Percentiles rank a stretch among this genome's conserved stretches.
Conservation (phyloP, 2,329 filamentous ascomycete genomes). For the Talaromyces sp. region DNA sequence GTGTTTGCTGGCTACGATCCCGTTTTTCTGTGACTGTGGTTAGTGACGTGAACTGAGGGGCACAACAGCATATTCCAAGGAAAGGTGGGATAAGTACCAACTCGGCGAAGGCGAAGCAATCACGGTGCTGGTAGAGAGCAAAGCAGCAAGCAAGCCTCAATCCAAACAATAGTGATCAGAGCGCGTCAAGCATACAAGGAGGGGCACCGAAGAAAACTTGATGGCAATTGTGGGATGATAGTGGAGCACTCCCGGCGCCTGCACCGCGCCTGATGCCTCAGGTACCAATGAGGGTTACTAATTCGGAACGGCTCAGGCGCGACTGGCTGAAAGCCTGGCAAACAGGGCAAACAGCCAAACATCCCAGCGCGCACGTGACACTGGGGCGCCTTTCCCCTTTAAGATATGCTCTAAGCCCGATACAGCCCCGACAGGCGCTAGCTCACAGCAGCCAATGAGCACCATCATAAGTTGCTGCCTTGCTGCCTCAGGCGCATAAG, state of each 20-base stretch:
- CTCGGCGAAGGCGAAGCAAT: background rate
- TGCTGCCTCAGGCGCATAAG: constrained; percentile 19
- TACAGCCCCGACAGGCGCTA: background rate
- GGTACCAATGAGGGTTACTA: constrained; percentile 1
- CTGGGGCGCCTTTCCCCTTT: background rate
- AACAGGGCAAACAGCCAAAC: background rate
- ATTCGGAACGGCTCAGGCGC: background rate
- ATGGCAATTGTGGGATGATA: constrained; percentile 12
- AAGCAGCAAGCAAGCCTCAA: background rate
- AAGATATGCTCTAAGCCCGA: background rate
- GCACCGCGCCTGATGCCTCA: constrained; percentile 4
- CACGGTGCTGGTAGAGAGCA: background rate
- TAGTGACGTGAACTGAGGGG: background rate
- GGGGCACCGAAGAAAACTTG: constrained; percentile 10
- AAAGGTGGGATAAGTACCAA: background rate
- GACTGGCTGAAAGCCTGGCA: background rate
- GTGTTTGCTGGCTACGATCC: constrained; percentile 25
- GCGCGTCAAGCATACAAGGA: background rate
- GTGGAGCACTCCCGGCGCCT: constrained; percentile 8
- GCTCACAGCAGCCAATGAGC: constrained; percentile 1
- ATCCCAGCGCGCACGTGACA: background rate
- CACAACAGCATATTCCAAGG: background rate
- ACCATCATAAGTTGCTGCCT: constrained; percentile 16
- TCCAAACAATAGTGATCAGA: background rate
- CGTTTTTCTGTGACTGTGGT: constrained; percentile 1